Evolutionary conservation across 1,284 basidiomycete genomes (phyloP), one percentile per base, ranked within the genome.

Genomic region (Trichosporon sp.): DNA sequence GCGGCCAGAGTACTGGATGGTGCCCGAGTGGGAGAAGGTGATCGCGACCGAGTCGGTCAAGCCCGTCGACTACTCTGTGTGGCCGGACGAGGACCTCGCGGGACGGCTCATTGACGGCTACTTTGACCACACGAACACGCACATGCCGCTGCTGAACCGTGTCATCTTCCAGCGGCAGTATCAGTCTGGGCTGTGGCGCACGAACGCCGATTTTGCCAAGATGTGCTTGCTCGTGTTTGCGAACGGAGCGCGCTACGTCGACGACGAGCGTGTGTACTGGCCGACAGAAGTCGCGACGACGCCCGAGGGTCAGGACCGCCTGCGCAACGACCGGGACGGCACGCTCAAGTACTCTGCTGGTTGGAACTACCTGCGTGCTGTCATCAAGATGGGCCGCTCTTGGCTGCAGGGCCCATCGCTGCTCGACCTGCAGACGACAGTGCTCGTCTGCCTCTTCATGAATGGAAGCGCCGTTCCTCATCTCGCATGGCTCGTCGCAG

Each of bases 211-310:
- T 13, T 92, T 92, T 75, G 88, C 85, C 14, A 84, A 85, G 19
- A 85, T 88, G 3, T 84, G 90, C 54, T 79, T 92, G 33, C 81
- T 91, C 49, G 85, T 93, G 0, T 91, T 89, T 74, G 89, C 92
- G 0, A 82, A 87, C 61, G 91, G 86, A 1, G 81, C 89, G 0
- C 84, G 88, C 31, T 89, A 84, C 73, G 86, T 86, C 13, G 83
- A 88, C 60, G 89, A 87, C 69, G 83, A 82, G 0, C 81, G 89
- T 6, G 86, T 89, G 0, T 80, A 83, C 74, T 85, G 64, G 75
- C 78, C 79, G 1, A 68, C 72, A 7, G 73, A 78, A 49, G 73
- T 70, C 29, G 73, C 75, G 13, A 73, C 73, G n/a, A 68, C 71
- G 1, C 73, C 75, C 27, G 81, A 78, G 52, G 77, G 75, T 27